Evolutionary conservation across 768 basidiomycete genomes (phyloP), one percentile per base, ranked within the genome.

Genomic region (Macrolepiota fuliginosa): DNA sequence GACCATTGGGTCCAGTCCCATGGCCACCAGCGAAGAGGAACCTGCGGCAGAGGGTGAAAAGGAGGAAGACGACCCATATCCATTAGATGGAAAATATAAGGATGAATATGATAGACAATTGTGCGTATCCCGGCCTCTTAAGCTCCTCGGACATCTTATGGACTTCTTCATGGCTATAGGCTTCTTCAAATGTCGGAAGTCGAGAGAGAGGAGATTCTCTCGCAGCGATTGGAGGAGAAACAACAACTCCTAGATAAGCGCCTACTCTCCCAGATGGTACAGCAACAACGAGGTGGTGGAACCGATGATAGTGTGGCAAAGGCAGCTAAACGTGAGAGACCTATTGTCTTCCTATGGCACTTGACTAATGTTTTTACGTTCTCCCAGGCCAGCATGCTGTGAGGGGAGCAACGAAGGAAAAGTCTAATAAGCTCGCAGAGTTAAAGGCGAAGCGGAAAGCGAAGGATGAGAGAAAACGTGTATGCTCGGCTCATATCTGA

Each of bases 81-180:
- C 94, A 0, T 76, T 97, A 12, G 96, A 98, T 68, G 94, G 93
- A 54, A 92, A 93, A 73, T 98, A 92, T 70, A 83, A 83, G 62
- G 88, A 97, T 69, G 93, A 94, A 67, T 81, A 78, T 12, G 96
- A 98, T 73, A 84, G 90, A 68, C 82, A 88, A 65, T 77, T 81
- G 96, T 96, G 77, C 77, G 90, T 79, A 49, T 58, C 32, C 1
- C 32, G 19, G n/a, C 53, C 29, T 66, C 32, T 9, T 42, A 56
- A 25, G 2, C 36, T 3, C 49, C 49, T 22, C 27, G 27, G 50
- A 55, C 19, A 47, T 36, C 46, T 45, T 36, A 39, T 40, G n/a
- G 15, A 52, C 39, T 50, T 35, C 10, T 11, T 19, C 40, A 3
- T 39, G 40, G 22, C 42, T 37, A 63, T 70, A 98, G 96, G 56